These are phyloP conservation scores for Echium plantagineum DNA, from an alignment of 257 asterid genomes.

Conservation along the genomic window DNA sequence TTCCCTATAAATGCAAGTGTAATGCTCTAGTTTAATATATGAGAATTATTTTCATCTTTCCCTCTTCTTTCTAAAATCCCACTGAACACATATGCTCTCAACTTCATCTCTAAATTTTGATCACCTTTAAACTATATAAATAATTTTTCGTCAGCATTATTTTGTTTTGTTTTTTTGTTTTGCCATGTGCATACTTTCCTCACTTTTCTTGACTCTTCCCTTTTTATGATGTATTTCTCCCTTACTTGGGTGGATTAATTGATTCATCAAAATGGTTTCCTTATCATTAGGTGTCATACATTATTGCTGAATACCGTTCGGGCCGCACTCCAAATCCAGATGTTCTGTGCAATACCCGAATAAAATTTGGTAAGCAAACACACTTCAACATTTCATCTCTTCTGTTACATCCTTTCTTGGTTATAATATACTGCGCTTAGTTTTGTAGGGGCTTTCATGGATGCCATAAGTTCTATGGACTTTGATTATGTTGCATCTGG, in stretches of 20 bases:
- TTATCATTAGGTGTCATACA: slow-evolving; percentile 62
- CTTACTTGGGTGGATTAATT: neutral
- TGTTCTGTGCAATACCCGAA: slow-evolving; percentile 94
- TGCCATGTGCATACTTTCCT: neutral
- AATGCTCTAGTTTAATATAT: too few relatives aligned
- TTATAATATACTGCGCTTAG: neutral
- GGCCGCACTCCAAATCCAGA: slow-evolving; percentile 99
- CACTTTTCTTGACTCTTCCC: neutral
- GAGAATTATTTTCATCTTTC: too few relatives aligned
- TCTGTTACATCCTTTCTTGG: neutral
- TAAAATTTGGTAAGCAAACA: slow-evolving; percentile 62
- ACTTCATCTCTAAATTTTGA: too few relatives aligned
- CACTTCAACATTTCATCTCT: slow-evolving; percentile 3
- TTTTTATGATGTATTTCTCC: neutral
- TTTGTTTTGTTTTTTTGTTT: neutral
- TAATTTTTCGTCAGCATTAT: too few relatives aligned
- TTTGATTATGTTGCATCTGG: slow-evolving; percentile 42
- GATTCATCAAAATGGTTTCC: neutral
- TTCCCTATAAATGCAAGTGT: too few relatives aligned
- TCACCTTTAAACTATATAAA: too few relatives aligned
- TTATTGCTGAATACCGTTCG: slow-evolving; percentile 69
- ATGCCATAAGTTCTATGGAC: slow-evolving; percentile 24
- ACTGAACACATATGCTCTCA: too few relatives aligned
- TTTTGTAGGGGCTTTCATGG: slow-evolving; percentile 36
- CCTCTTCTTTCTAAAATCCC: too few relatives aligned